Base-by-base conservation (phyloP, 2,329 filamentous ascomycete species). In the Penicillium sp. region DNA sequence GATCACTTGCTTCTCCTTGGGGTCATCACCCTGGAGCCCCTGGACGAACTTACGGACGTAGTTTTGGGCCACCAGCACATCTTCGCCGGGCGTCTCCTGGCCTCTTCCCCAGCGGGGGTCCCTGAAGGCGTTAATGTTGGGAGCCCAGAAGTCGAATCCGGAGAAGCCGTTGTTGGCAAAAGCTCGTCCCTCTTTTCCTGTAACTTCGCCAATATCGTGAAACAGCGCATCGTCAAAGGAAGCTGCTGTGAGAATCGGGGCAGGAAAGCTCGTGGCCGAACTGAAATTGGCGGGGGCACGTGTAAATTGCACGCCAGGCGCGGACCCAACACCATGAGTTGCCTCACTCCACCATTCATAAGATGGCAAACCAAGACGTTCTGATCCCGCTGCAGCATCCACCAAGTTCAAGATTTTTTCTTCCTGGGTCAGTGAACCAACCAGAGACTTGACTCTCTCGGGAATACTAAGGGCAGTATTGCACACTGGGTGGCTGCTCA, bases 281-380 rank as follows among this genome's bases (percentile, higher is more conserved):
- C 71, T 76, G 60, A 76, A 85, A n/a, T 76, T 63, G 2, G 24
- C 61, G 60, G 38, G 74, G 71, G 32, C n/a, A 2, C 28, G 33
- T 8, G 40, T 43, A 62, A 81, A 82, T 35, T 73, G 67, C 4
- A 80, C 76, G 1, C 80, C 80, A 3, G 48, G 47, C n/a, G 51
- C 42, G 18, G 29, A 36, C 1, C 77, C 81, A 0, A 84, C 73
- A 4, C 82, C 82, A 56, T 84, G 82, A 0, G 83, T 72, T 5
- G 76, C 81, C 63, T 82, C 80, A 39, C 73, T 76, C 78, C 79
- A 83, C 77, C 79, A 82, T 57, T 77, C 68, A 55, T 85, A 84
- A 1, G 75, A 62, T 3, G 76, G 75, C 0, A 84, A 64, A 5
- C 80, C 80, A 0, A 84, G 69, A 9, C 47, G 47, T 18, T 38